Evolutionary conservation across 1,284 basidiomycete species (phyloP).

Genomic region (Pterula multifida): DNA sequence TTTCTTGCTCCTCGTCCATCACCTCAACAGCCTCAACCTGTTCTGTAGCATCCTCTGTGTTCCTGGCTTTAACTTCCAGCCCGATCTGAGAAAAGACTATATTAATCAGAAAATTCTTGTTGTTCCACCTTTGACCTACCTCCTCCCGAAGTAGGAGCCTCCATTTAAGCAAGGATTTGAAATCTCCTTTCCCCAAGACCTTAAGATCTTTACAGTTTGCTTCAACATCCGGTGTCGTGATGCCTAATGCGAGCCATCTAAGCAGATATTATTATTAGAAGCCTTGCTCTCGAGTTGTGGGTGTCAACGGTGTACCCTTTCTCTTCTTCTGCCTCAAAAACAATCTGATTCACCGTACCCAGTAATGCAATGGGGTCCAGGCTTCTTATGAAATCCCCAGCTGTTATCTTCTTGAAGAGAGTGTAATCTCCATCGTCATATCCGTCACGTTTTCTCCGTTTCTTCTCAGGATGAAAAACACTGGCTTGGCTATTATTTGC

Average conservation of each 20-base stretch:
- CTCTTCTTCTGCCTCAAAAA: conserved; percentile 78
- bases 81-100: conserved; percentile 42
- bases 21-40: conserved; percentile 63
- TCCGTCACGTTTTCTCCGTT: conserved; percentile 85
- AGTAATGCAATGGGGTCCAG: conserved; percentile 73
- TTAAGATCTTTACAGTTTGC: conserved; percentile 87
- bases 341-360: conserved; percentile 77
- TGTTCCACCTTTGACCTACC: conserved; percentile 24
- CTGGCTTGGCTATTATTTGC: conserved; percentile 66
- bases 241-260: conserved; percentile 62
- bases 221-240: conserved; percentile 74
- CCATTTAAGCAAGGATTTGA: conserved; percentile 92
- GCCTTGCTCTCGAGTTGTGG: too few species aligned
- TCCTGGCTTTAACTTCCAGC: conserved; percentile 66
- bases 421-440: conserved; percentile 95
- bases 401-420: conserved; percentile 70
- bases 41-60: conserved; percentile 67
- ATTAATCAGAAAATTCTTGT: conserved; percentile 3
- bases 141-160: conserved; percentile 75
- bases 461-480: conserved; percentile 97
- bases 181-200: conserved; percentile 95
- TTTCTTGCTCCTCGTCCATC: conserved; percentile 79
- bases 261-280: conserved; percentile 5
- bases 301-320: conserved; percentile 42
- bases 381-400: conserved; percentile 64